These are phyloP conservation scores for Colletotrichum agaves DNA, from an alignment of 2,329 filamentous ascomycete species.

Conservation along the genomic window DNA sequence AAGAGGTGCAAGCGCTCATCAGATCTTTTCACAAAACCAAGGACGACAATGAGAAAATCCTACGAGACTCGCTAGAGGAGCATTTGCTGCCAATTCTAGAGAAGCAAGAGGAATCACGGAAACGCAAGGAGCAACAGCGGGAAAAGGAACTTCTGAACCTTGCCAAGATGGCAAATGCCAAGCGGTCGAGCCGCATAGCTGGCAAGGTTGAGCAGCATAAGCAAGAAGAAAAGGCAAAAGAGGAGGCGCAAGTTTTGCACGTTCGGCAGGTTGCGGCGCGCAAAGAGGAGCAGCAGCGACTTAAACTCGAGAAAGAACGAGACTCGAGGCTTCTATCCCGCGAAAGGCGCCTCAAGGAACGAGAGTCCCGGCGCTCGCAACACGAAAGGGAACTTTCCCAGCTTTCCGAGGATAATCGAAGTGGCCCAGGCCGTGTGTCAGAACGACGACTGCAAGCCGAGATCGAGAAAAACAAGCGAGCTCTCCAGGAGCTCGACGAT, in stretches of 20 bases:
- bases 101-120: conserved; percentile 79
- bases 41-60: conserved; percentile 84
- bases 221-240: conserved; percentile 75
- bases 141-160: conserved; percentile 84
- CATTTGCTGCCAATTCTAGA: conserved; percentile 88
- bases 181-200: conserved; percentile 90
- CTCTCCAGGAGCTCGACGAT: conserved; percentile 72
- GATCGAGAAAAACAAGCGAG: conserved; percentile 82
- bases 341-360: conserved; percentile 86
- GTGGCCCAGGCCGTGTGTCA: conserved; percentile 72
- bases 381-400: conserved; percentile 86
- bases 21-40: conserved; percentile 77
- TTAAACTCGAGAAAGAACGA: conserved; percentile 75
- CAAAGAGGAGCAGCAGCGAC: conserved; percentile 72
- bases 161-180: conserved; percentile 91
- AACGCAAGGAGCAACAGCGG: conserved; percentile 73
- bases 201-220: conserved; percentile 82
- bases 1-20: conserved; percentile 80
- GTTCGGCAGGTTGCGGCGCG: conserved; percentile 73
- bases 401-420: conserved; percentile 80
- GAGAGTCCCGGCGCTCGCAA: conserved; percentile 82
- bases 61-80: conserved; percentile 77
- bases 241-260: conserved; percentile 74
- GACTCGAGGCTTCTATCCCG: conserved; percentile 84
- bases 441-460: conserved; percentile 84